Conservation (phyloP, 2,329 filamentous ascomycete species). For the Chaetomiaceae sp. region DNA sequence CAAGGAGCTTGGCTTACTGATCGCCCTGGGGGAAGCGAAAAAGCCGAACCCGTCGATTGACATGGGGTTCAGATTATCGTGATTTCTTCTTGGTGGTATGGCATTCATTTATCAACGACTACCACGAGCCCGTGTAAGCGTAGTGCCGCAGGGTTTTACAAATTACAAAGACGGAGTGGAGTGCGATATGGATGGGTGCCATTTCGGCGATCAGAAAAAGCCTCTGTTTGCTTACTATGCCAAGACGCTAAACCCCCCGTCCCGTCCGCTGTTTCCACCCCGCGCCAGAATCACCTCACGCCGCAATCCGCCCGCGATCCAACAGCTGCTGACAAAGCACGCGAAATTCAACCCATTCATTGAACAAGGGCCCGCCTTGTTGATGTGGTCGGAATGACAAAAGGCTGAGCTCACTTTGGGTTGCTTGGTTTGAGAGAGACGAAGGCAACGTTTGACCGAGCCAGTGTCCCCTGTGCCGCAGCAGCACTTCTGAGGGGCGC, state of each 20-base stretch:
- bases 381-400: neutral
- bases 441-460: too few relatives aligned
- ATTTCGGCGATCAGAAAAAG: neutral
- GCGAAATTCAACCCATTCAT: neutral
- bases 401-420: neutral
- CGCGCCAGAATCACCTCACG: neutral
- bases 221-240: neutral
- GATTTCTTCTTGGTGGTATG: too few relatives aligned
- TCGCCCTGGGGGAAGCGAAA: too few relatives aligned
- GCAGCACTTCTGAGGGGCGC: too few relatives aligned
- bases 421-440: neutral
- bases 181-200: too few relatives aligned
- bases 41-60: too few relatives aligned
- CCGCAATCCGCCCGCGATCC: neutral
- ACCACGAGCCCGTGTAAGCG: neutral
- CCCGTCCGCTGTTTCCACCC: neutral
- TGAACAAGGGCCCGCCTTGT: neutral
- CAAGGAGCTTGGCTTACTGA: too few relatives aligned
- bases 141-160: neutral
- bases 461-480: neutral
- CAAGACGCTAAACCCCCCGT: constrained; percentile 4
- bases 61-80: too few relatives aligned
- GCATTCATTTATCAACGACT: too few relatives aligned
- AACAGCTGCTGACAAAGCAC: constrained; percentile 15
- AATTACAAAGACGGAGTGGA: neutral